phyloP scores from a whole-genome alignment of 345 rosid species.

The Anacardium occidentale region DNA sequence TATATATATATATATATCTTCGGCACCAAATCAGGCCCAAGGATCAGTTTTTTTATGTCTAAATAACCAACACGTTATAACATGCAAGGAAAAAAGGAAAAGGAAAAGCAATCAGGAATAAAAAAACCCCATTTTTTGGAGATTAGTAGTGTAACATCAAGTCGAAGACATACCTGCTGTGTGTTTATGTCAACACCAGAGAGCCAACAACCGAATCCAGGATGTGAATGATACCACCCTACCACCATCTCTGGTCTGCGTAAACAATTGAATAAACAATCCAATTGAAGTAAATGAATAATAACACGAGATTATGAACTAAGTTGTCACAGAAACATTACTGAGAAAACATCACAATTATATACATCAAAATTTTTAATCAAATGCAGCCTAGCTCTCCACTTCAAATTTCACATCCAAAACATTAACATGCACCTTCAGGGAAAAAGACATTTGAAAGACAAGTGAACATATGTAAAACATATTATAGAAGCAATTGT shows the following conservation, averaged over 20 bases:
- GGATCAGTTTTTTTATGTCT: background rate
- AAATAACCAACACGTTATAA: background rate
- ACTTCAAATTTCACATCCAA: no score
- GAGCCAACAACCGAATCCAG: constrained; percentile 99
- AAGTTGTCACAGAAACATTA: background rate
- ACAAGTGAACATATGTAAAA: no score
- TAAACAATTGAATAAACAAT: constrained; percentile 21
- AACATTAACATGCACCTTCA: no score
- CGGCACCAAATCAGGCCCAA: background rate
- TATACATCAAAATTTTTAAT: no score
- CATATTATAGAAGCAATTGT: no score
- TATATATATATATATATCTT: background rate
- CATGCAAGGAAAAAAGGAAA: background rate
- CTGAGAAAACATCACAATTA: background rate
- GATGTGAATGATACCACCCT: constrained; percentile 99
- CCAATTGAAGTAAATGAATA: background rate
- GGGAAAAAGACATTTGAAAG: no score
- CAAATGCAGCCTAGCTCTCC: no score
- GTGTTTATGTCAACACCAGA: constrained; percentile 99
- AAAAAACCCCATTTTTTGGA: background rate
- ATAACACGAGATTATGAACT: background rate
- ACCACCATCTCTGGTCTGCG: constrained; percentile 99
- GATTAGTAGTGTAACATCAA: background rate
- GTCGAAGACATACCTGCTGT: constrained; percentile 60
- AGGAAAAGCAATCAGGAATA: background rate